Evolutionary conservation across 1,284 basidiomycete species (phyloP).

Genomic region (Fomitopsis pinicola): DNA sequence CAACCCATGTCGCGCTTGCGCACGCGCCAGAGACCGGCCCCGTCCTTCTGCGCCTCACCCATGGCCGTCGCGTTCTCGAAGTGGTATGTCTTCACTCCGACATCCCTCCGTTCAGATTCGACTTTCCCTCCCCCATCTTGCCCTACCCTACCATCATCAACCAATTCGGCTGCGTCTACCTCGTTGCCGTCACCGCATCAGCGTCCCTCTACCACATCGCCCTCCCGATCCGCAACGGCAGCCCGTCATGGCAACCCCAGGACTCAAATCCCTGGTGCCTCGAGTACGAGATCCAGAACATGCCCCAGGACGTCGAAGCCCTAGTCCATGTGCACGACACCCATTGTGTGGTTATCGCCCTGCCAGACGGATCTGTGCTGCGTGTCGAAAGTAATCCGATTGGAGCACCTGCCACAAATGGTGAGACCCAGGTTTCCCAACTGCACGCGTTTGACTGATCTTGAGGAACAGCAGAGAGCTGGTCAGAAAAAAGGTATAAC

Average conservation of each 20-base stretch:
- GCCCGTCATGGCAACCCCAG: slow-evolving; percentile 53
- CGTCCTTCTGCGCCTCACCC: slow-evolving; percentile 71
- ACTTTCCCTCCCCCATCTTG: slow-evolving; percentile 72
- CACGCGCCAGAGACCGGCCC: slow-evolving; percentile 59
- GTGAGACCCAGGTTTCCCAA: slow-evolving; percentile 6
- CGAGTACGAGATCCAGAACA: slow-evolving; percentile 55
- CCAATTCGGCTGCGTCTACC: slow-evolving; percentile 58
- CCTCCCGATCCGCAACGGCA: slow-evolving; percentile 53
- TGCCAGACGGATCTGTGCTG: slow-evolving; percentile 68
- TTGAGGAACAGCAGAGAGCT: slow-evolving; percentile 42
- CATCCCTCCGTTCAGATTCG: slow-evolving; percentile 64
- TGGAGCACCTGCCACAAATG: background rate
- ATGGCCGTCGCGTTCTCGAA: slow-evolving; percentile 74
- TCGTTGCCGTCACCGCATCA: slow-evolving; percentile 63
- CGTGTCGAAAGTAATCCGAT: slow-evolving; percentile 59
- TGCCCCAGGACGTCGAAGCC: slow-evolving; percentile 38
- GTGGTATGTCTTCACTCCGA: slow-evolving; percentile 67
- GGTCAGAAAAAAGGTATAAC: slow-evolving; percentile 62
- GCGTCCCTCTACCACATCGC: slow-evolving; percentile 78
- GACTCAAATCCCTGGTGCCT: slow-evolving; percentile 53
- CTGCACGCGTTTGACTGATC: background rate
- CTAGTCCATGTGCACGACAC: slow-evolving; percentile 71
- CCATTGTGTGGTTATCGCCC: slow-evolving; percentile 62
- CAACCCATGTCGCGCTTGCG: slow-evolving; percentile 46
- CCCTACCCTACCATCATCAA: slow-evolving; percentile 64